Evolutionary conservation across 805 yeast species (phyloP).

Genomic region (Cyberlindnera mycetangii): DNA sequence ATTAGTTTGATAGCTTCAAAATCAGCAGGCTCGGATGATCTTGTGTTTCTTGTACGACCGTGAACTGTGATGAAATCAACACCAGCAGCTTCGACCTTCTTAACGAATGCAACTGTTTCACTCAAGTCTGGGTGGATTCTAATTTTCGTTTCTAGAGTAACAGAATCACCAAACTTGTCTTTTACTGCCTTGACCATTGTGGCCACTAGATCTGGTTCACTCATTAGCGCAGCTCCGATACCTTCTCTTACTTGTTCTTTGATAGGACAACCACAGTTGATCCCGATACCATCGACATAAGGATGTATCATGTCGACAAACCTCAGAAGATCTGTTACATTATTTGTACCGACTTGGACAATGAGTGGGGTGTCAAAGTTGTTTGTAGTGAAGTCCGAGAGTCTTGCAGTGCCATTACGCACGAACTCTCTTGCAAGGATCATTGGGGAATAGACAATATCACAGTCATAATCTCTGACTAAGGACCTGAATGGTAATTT

Average conservation of each 20-base stretch:
- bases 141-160: conserved; percentile 90
- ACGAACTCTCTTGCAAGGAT: conserved; percentile 94
- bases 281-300: conserved; percentile 87
- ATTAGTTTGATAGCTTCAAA: conserved; percentile 75
- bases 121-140: conserved; percentile 76
- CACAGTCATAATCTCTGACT: conserved; percentile 68
- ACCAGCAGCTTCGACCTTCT: conserved; percentile 76
- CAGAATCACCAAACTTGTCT: conserved; percentile 59
- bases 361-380: conserved; percentile 65
- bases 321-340: conserved; percentile 73
- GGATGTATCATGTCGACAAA: conserved; percentile 90
- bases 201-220: conserved; percentile 74
- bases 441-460: conserved; percentile 94
- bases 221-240: conserved; percentile 93
- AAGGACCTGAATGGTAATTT: conserved; percentile 88
- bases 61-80: conserved; percentile 94
- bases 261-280: conserved; percentile 97
- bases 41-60: conserved; percentile 81
- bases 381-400: conserved; percentile 83
- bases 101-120: conserved; percentile 72
- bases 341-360: conserved; percentile 89
- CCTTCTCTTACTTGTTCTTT: conserved; percentile 94
- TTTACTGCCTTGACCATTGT: conserved; percentile 84
- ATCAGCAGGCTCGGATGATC: conserved; percentile 82
- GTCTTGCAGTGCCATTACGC: conserved; percentile 74